Conservation (phyloP, 495 filamentous ascomycete species). For the Neurospora discreta region DNA sequence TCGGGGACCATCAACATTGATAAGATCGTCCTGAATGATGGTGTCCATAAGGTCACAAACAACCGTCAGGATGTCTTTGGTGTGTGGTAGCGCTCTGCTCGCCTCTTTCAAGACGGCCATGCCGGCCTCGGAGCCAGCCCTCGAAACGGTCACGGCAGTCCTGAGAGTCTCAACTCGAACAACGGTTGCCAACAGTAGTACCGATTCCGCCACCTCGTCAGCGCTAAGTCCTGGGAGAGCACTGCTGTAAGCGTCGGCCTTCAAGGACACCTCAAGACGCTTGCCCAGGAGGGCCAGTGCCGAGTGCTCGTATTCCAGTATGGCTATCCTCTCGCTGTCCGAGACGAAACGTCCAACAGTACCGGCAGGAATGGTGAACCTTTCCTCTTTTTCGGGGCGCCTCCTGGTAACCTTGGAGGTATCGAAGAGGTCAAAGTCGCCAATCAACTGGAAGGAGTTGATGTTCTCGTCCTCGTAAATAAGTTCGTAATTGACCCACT, state of each 20-base stretch:
- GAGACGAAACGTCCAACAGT: constrained; percentile 61
- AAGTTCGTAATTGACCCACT: constrained; percentile 50
- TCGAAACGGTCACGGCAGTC: constrained; percentile 9
- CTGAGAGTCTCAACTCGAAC: constrained; percentile 27
- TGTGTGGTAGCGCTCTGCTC: constrained; percentile 59
- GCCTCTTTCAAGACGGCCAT: constrained; percentile 51
- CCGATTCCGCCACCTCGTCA: constrained; percentile 29
- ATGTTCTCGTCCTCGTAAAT: constrained; percentile 76
- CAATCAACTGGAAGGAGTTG: constrained; percentile 48
- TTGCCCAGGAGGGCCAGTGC: constrained; percentile 64
- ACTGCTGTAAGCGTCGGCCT: constrained; percentile 23
- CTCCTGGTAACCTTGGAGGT: constrained; percentile 18
- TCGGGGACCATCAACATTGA: constrained; percentile 35
- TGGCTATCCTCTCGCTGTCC: constrained; percentile 40
- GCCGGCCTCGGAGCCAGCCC: constrained; percentile 24
- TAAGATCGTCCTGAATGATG: constrained; percentile 51
- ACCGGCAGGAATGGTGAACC: constrained; percentile 45
- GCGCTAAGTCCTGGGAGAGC: constrained; percentile 21
- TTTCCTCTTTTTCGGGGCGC: constrained; percentile 23
- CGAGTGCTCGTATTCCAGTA: constrained; percentile 66
- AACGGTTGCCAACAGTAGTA: constrained; percentile 32
- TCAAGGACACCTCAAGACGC: constrained; percentile 49
- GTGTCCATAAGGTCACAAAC: constrained; percentile 77
- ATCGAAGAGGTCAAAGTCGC: constrained; percentile 43
- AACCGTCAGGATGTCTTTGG: constrained; percentile 68